Percentiles rank a stretch among this genome's conserved stretches.
phyloP scores from a whole-genome alignment of 371 early-diverging fungal species.

The Saksenaea vasiformis region DNA sequence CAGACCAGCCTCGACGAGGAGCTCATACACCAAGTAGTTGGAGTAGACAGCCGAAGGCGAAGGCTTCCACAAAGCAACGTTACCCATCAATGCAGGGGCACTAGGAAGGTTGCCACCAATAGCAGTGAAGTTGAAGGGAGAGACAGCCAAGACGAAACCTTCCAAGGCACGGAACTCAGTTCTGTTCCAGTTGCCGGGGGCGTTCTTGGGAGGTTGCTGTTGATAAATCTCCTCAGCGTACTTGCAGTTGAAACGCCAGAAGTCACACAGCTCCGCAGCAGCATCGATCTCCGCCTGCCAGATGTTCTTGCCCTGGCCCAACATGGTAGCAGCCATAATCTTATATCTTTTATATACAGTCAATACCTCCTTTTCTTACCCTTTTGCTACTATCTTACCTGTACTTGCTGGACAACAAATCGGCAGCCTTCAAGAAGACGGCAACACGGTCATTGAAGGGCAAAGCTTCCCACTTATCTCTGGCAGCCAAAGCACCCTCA shows the following conservation, averaged over 20 bases:
- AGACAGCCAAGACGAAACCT: slow-evolving; percentile 95
- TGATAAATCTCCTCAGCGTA: slow-evolving; percentile 93
- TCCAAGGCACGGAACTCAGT: slow-evolving; percentile 95
- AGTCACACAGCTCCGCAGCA: slow-evolving; percentile 92
- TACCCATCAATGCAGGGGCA: slow-evolving; percentile 97
- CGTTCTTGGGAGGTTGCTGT: slow-evolving; percentile 91
- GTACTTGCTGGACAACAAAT: slow-evolving; percentile 88
- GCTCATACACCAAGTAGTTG: slow-evolving; percentile 89
- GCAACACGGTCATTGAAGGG: slow-evolving; percentile 95
- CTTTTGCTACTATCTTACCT: slow-evolving; percentile 46
- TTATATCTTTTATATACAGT: slow-evolving; percentile 61
- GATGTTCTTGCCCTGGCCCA: slow-evolving; percentile 98
- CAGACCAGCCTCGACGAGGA: slow-evolving; percentile 94
- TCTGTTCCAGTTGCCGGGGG: slow-evolving; percentile 92
- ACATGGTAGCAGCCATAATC: slow-evolving; percentile 96
- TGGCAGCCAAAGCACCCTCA: slow-evolving; percentile 86
- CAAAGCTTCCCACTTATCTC: slow-evolving; percentile 89
- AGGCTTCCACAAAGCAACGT: slow-evolving; percentile 98
- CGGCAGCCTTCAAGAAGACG: slow-evolving; percentile 98
- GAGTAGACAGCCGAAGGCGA: slow-evolving; percentile 86
- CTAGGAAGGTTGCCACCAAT: slow-evolving; percentile 95
- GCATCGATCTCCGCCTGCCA: slow-evolving; percentile 99
- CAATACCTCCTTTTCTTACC: not conserved
- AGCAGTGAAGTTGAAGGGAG: slow-evolving; percentile 99
- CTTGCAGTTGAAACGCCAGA: slow-evolving; percentile 95